These are phyloP conservation scores for Scedosporium boydii DNA, from an alignment of 2,329 filamentous ascomycete genomes.

Conservation along the genomic window DNA sequence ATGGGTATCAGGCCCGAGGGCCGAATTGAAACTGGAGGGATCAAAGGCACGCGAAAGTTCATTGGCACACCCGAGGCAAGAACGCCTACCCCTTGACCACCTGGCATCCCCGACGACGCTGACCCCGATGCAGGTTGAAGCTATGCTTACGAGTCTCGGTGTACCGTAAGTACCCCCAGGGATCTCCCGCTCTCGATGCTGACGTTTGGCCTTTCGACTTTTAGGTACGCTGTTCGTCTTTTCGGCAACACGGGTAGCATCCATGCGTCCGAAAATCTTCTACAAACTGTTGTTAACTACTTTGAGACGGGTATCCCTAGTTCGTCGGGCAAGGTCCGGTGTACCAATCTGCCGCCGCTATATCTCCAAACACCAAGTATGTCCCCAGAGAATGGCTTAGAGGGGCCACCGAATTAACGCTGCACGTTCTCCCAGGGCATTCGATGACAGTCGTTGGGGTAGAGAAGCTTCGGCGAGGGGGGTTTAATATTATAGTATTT, in stretches of 20 bases:
- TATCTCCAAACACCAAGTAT: conserved; percentile 78
- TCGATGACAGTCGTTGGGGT: conserved; percentile 85
- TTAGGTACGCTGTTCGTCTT: conserved; percentile 1
- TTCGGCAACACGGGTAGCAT: background rate
- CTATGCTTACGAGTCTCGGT: conserved; percentile 60
- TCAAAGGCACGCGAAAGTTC: conserved; percentile 83
- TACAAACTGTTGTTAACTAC: conserved; percentile 58
- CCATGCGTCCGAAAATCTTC: conserved; percentile 3
- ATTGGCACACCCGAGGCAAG: conserved; percentile 83
- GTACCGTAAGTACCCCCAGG: conserved; percentile 44
- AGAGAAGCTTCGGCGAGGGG: conserved; percentile 57
- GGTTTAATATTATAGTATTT: conserved; percentile 68
- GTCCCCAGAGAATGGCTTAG: conserved; percentile 6
- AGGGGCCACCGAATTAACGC: background rate
- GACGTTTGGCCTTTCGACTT: background rate
- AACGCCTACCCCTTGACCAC: background rate
- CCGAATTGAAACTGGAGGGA: conserved; percentile 73
- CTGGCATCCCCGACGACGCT: background rate
- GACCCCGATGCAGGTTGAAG: conserved; percentile 51
- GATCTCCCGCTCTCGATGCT: background rate
- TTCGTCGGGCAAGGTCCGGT: conserved; percentile 47
- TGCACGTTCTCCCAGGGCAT: conserved; percentile 46
- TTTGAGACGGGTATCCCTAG: conserved; percentile 48
- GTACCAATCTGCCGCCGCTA: conserved; percentile 68
- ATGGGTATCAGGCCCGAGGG: conserved; percentile 67